Evolutionary conservation across 306 rosid species (phyloP), one percentile per base, ranked within the genome.

Genomic region (Purshia tridentata): DNA sequence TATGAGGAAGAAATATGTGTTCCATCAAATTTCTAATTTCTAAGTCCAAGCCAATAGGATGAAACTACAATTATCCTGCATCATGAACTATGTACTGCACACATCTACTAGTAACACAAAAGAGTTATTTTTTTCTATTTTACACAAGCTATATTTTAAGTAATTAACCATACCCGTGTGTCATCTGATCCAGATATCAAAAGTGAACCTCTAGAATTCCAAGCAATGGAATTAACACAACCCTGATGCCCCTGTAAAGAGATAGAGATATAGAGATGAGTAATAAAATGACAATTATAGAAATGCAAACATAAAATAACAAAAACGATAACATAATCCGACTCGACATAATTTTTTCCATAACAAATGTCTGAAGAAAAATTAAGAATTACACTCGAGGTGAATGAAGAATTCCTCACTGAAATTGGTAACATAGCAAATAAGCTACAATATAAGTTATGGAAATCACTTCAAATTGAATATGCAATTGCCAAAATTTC

Each of bases 161-260:
- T 3, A 41, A 55, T 16, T 18, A 55, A 13, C 86, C 86, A 74
- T 87, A 94, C 99, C 88, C 89, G 78, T 6, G 95, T 87, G 79
- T 94, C 99, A 65, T 94, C 99, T 76, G 99, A 94, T 83, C 99
- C 99, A 3, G 99, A 94, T 85, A 94, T 82, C 86, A 94, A 76
- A 60, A 89, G 85, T 8, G 97, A 88, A 73, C 99, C 99, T 0
- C 22, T 80, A 29, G 97, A 85, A 84, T 91, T 94, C 99, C 99
- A 94, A 70, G 97, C 92, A 81, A 94, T 88, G 0, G 92, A 81
- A 80, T 94, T 94, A 65, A 94, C 99, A 80, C 99, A 94, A 58
- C 99, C 97, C 72, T 80, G 81, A 80, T 94, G 99, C 10, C 97
- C 97, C 97, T 94, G 80, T 53, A 70, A 9, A 49, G 53, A 64